Evolutionary conservation across 495 filamentous ascomycete genomes (phyloP).

Genomic region (Talaromyces nanjingensis): DNA sequence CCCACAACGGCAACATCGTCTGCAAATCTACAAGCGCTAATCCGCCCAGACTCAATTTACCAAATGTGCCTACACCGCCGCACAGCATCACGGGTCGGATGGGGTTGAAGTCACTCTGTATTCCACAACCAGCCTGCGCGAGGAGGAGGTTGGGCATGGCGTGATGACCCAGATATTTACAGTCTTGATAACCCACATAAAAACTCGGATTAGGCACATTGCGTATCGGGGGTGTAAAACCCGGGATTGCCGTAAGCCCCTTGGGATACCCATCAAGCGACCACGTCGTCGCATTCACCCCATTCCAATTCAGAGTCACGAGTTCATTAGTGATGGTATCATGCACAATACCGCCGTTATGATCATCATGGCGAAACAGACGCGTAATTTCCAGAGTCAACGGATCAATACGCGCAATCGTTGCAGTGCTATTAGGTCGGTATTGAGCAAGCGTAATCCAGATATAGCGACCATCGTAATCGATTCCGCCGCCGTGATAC

Average conservation of each 20-base stretch:
- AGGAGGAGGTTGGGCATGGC: conserved; percentile 8
- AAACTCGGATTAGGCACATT: conserved; percentile 19
- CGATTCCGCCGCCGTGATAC: conserved; percentile 30
- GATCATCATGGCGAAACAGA: conserved; percentile 22
- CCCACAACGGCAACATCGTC: conserved; percentile 25
- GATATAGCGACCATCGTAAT: conserved; percentile 33
- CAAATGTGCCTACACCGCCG: conserved; percentile 23
- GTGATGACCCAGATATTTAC: conserved; percentile 31
- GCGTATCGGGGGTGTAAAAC: conserved; percentile 17
- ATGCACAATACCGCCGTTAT: conserved; percentile 28
- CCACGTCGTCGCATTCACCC: conserved; percentile 24
- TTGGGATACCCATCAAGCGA: conserved; percentile 15
- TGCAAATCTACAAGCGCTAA: conserved; percentile 28
- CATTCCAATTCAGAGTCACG: conserved; percentile 29
- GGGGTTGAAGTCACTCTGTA: background rate
- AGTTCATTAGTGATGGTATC: conserved; percentile 21
- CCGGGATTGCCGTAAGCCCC: conserved; percentile 12
- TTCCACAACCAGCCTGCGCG: background rate
- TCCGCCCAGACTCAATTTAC: conserved; percentile 21
- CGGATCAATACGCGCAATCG: conserved; percentile 24
- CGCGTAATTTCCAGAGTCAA: conserved; percentile 17
- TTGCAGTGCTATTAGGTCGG: conserved; percentile 30
- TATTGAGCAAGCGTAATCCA: conserved; percentile 29
- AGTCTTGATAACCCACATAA: conserved; percentile 32
- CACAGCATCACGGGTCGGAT: conserved; percentile 27